Evolutionary conservation across 441 rosid species (phyloP), one percentile per base, ranked within the genome.

Genomic region (Erodium trifolium): DNA sequence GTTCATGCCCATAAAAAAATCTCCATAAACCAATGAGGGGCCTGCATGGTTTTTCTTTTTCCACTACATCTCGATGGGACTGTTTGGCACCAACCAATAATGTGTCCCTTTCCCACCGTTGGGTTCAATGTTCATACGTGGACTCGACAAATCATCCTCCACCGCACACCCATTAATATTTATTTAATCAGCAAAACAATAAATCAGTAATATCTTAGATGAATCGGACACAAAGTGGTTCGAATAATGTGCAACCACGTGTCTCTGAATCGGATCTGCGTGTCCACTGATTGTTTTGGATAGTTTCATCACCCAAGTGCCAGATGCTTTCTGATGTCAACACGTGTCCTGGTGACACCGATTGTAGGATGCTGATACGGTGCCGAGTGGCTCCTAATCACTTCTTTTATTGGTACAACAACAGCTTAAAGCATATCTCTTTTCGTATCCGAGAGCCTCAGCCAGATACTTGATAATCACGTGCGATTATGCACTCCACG

Each of bases 401-500:
- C 18, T 13, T 3, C 59, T 51, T 14, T 47, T 51, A 14, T 12
- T 51, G 18, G 37, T 34, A 23, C 27, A 23, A 34, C 37, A 34
- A 34, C 37, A 34, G 37, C 37, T 34, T 53, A 53, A 53, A 53
- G 60, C 60, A 53, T 53, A 14, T 53, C 57, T 49, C 16, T 13
- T n/a, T 49, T 49, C 16, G 17, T 9, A 47, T 13, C 16, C 2
- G 49, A 43, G 49, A 43, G 62, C 14, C 49, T 35, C 35, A 6
- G 29, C 68, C 63, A 23, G 68, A 55, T 55, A 43, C 66, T 70
- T 47, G 70, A 70, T 47, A 64, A 31, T 70, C 78, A 70, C 72
- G 72, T 74, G 78, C 37, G 3, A n/a, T 49, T 69, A 68, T 78
- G 81, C 67, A 53, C 62, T 71, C 78, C 78, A 71, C 76, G 76